Evolutionary conservation across 345 rosid species (phyloP), one percentile per base, ranked within the genome.

Genomic region (Eucalyptus victrix): DNA sequence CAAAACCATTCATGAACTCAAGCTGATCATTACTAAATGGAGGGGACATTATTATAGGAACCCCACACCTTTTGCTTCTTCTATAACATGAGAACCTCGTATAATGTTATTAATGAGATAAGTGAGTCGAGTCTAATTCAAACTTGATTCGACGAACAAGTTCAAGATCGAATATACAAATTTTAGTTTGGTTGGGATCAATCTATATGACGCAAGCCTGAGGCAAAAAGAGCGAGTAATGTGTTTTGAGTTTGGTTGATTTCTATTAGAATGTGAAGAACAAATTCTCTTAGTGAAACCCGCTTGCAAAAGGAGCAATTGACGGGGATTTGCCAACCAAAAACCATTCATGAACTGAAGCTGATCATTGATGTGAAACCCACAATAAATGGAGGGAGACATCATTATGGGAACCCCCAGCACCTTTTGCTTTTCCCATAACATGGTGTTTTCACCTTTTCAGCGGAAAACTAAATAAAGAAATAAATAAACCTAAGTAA

Each of bases 121-220:
- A 26, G n/a, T 3, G 16, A 1, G 4, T 12, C 0, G 7, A 56
- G 62, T 2, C 16, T 26, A 28, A 28, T 28, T 60, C 32, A 0
- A 60, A 28, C 2, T 12, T 12, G 67, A 60, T 13, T 60, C 67
- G 8, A 60, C 8, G 0, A 3, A 12, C 17, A 12, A 3, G 17
- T 2, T 28, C 32, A 28, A 60, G 67, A 60, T 60, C 3, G 0
- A 3, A 28, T 28, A 12, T 26, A 12, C 2, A 4, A 60, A 28
- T 24, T 56, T 56, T 24, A 56, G 28, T 56, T 6, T 9, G 1
- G 30, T 56, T 56, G 62, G 10, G 62, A 56, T 56, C 30, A 6
- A 56, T 56, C 30, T 56, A 23, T 24, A 56, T 56, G 28, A 24
- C 30, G 30, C 28, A 10, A 56, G 62, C 62, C 30, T 2, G 9